These are phyloP conservation scores for Trichoderma sp. DNA, from an alignment of 2,329 filamentous ascomycete genomes.

Conservation along the genomic window DNA sequence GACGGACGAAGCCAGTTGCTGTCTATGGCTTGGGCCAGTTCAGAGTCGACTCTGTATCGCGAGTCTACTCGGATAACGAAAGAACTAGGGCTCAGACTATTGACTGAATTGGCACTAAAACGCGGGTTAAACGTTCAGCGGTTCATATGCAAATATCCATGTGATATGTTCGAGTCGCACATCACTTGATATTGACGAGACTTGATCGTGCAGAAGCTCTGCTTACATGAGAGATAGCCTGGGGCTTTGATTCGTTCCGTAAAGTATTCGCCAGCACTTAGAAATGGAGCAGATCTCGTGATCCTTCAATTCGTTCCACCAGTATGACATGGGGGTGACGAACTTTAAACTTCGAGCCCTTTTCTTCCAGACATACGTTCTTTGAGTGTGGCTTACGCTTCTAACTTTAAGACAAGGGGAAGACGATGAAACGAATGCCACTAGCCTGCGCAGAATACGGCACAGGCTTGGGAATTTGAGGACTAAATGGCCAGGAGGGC, in stretches of 20 bases:
- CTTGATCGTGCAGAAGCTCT: not conserved
- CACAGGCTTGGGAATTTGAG: not conserved
- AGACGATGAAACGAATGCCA: not conserved
- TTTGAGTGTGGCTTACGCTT: conserved; percentile 11
- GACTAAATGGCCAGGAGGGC: conserved; percentile 7
- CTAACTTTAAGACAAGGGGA: conserved; percentile 10
- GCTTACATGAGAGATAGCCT: not conserved
- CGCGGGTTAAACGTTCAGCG: conserved; percentile 5
- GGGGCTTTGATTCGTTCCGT: not conserved
- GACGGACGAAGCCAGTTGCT: not conserved
- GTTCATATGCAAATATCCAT: not conserved
- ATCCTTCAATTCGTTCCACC: not conserved
- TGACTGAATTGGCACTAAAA: conserved; percentile 5
- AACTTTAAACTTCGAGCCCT: conserved; percentile 15
- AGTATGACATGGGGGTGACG: conserved; percentile 1
- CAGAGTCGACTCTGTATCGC: not conserved
- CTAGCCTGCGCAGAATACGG: conserved; percentile 16
- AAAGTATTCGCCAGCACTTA: not conserved
- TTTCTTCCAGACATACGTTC: not conserved
- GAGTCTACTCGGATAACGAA: not conserved
- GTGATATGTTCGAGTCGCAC: not conserved
- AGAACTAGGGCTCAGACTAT: not conserved
- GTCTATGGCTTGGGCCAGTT: not conserved
- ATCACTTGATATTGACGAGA: not conserved
- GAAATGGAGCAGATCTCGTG: not conserved